These are phyloP conservation scores for Aspergillus phoenicis DNA, from an alignment of 2,329 filamentous ascomycete genomes.

Conservation along the genomic window DNA sequence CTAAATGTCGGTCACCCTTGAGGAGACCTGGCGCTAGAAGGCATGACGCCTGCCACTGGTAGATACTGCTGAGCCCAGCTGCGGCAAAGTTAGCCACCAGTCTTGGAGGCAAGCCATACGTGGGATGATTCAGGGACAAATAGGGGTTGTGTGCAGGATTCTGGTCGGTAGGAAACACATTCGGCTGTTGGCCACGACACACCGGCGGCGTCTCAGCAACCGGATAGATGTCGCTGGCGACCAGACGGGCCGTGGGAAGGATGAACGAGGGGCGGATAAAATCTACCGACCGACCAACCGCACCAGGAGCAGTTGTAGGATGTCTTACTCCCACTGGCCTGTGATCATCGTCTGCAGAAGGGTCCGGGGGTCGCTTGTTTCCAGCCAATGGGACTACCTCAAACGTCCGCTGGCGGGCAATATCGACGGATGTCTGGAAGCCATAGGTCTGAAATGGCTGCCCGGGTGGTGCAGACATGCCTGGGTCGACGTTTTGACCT, in stretches of 20 bases:
- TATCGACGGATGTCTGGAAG: constrained; percentile 51
- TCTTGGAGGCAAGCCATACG: constrained; percentile 63
- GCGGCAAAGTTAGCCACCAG: constrained; percentile 66
- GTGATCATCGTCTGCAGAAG: constrained; percentile 24
- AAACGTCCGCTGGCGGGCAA: constrained; percentile 45
- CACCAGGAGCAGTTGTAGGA: background rate
- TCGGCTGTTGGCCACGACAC: constrained; percentile 19
- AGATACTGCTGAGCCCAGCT: constrained; percentile 72
- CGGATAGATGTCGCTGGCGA: constrained; percentile 40
- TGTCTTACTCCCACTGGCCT: constrained; percentile 12
- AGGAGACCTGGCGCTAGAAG: constrained; percentile 68
- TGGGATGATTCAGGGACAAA: constrained; percentile 63
- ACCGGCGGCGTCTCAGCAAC: constrained; percentile 24
- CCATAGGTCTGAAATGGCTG: constrained; percentile 53
- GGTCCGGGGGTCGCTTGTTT: constrained; percentile 49
- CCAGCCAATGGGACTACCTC: constrained; percentile 49
- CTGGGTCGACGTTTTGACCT: constrained; percentile 13
- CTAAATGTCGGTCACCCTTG: constrained; percentile 66
- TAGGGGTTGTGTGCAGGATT: constrained; percentile 45
- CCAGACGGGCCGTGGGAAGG: constrained; percentile 39
- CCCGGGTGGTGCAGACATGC: constrained; percentile 30
- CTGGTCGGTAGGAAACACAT: constrained; percentile 57
- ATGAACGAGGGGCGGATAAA: constrained; percentile 33
- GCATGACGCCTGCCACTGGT: constrained; percentile 78
- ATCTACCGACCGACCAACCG: constrained; percentile 20